A percentile compares a stretch with the other conserved stretches of the same genome.
Evolutionary conservation across 2,329 filamentous ascomycete genomes (phyloP).

Genomic region (Cercospora sp.): DNA sequence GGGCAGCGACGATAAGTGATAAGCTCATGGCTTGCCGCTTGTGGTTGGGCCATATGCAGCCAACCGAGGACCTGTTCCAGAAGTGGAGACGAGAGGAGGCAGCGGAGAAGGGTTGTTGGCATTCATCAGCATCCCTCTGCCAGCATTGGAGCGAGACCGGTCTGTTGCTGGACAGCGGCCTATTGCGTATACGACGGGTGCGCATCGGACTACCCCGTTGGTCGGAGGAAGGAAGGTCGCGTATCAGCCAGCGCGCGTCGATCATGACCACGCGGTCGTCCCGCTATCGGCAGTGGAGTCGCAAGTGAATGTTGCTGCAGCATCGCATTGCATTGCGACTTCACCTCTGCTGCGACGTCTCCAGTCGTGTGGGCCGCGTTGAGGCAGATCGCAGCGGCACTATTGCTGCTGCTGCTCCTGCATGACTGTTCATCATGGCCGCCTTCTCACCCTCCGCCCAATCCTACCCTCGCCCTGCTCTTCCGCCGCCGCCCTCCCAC

Average conservation of each 20-base stretch:
- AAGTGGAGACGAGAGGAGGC: background rate
- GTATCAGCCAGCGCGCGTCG: slow-evolving; percentile 8
- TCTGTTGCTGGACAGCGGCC: background rate
- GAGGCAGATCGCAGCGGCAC: background rate
- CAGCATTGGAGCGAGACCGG: background rate
- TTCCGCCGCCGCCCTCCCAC: slow-evolving; percentile 17
- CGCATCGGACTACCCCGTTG: slow-evolving; percentile 14
- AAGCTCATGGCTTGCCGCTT: slow-evolving; percentile 1
- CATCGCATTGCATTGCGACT: slow-evolving; percentile 14
- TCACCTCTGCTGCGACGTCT: slow-evolving; percentile 6
- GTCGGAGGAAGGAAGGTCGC: background rate
- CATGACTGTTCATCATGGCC: slow-evolving; percentile 4
- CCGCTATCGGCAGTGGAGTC: slow-evolving; percentile 19
- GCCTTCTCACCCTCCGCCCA: slow-evolving; percentile 1
- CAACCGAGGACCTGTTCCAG: background rate
- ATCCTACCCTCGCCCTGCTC: slow-evolving; percentile 4
- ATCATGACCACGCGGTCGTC: slow-evolving; percentile 14
- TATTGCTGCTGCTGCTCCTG: background rate
- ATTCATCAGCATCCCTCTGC: background rate
- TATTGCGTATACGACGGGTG: background rate
- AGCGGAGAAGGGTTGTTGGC: background rate
- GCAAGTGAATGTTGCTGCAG: slow-evolving; percentile 13
- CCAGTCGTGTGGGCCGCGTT: slow-evolving; percentile 10
- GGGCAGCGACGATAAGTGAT: background rate
- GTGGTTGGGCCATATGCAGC: background rate